phyloP scores from a whole-genome alignment of 139 green algal genomes.

The Gonium pectorale region DNA sequence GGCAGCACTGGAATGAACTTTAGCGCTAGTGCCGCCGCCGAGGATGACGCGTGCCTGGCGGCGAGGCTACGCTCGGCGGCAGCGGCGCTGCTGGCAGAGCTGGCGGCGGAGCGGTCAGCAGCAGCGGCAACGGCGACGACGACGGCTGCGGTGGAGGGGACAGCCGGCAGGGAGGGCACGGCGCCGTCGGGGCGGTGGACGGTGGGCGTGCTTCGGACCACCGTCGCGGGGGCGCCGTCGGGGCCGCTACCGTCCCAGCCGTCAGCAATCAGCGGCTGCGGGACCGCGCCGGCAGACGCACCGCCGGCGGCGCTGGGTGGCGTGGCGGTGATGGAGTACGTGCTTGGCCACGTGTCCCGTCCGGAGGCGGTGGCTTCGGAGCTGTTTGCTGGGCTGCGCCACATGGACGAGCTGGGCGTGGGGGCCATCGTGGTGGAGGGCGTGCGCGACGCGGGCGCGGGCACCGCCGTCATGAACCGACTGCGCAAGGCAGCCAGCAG shows the following conservation, averaged over 20 bases:
- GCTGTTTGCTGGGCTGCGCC: conserved; percentile 64
- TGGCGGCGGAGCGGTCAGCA: neutral
- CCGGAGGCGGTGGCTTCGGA: conserved; percentile 49
- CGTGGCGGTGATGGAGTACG: conserved; percentile 20
- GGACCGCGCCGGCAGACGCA: neutral
- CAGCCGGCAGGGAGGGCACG: neutral
- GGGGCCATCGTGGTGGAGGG: conserved; percentile 58
- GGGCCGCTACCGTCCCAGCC: neutral
- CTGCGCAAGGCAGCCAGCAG: conserved; percentile 64
- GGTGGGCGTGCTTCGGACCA: conserved; percentile 44
- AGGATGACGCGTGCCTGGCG: conserved; percentile 30
- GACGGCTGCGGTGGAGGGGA: neutral
- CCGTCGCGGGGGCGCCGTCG: neutral
- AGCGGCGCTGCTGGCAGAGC: conserved; percentile 4
- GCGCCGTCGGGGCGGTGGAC: neutral
- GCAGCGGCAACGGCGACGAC: neutral
- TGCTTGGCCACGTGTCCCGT: conserved; percentile 37
- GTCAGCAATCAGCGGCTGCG: neutral
- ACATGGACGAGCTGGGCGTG: conserved; percentile 40
- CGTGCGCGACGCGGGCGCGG: conserved; percentile 47
- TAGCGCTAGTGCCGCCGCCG: neutral
- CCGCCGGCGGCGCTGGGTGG: neutral
- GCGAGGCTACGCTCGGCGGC: neutral
- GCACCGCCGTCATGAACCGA: conserved; percentile 71
- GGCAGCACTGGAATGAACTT: too few species aligned